Base-by-base conservation (phyloP, 192 early-diverging fungal genomes). In the Linnemannia exigua region DNA sequence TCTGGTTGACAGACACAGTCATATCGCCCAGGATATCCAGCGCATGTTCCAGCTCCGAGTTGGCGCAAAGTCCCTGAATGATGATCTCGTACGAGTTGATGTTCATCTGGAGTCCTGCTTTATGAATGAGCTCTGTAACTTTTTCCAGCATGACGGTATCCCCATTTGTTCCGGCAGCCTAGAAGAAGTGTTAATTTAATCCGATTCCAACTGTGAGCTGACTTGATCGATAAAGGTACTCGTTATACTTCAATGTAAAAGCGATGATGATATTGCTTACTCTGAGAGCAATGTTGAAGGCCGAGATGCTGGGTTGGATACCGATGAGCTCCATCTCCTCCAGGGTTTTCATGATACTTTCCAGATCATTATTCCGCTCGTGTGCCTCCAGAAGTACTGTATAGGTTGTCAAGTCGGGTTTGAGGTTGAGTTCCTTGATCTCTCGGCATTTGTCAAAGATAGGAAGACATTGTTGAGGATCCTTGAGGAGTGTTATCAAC, bases 361-460 rank as follows among this genome's bases (percentile, higher is more conserved):
- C 28, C 1, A 66, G 38, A 36, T 77, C 72, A 11, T 78, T 79
- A 19, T 87, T 74, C 19, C 79, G 78, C 37, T 70, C 79, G 67
- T 88, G 82, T 0, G 85, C 88, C 33, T 74, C 61, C 15, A 91
- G 50, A 3, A 91, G 79, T 2, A 87, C 73, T n/a, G 70, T 75
- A 68, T 91, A 91, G 8, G 87, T 89, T 33, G 79, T 80, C 52
- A 75, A 67, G 70, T 91, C 90, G 2, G 87, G 82, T 48, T 87
- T 81, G 7, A 90, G 61, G 16, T 89, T 86, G 1, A 74, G 25
- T 14, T 80, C 79, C 20, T 81, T 63, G 41, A 91, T 88, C 20
- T 88, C 75, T 80, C 78, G 50, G 54, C 84, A 86, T 31, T 79
- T 86, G 54, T 86, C 84, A 74, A 86, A 86, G 52, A 86, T 76